A percentile compares a stretch with the other conserved stretches of the same genome.
Conservation (phyloP, 371 early-diverging fungal species). For the Capillidium heterosporum region DNA sequence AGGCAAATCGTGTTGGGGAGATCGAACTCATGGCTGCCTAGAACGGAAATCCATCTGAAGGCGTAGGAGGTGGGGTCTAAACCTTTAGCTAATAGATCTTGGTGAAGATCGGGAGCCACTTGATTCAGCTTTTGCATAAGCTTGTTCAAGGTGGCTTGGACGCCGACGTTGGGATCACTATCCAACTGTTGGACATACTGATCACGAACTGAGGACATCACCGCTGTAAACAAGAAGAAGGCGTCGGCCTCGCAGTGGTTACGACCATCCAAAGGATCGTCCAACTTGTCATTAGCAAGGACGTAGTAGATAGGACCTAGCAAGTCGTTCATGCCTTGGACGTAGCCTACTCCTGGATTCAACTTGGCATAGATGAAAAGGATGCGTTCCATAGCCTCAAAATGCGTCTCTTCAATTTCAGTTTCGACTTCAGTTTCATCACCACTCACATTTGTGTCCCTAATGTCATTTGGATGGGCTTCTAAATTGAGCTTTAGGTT, state of each 20-base stretch:
- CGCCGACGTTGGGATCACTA: conserved; percentile 35
- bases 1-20: conserved; percentile 64
- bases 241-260: conserved; percentile 75
- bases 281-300: conserved; percentile 38
- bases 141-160: conserved; percentile 35
- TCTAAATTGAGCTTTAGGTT: too few relatives aligned
- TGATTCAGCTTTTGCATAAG: conserved; percentile 32
- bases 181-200: conserved; percentile 56
- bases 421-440: neutral
- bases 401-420: conserved; percentile 37
- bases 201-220: conserved; percentile 58
- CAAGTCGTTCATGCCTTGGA: conserved; percentile 83
- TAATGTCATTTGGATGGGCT: too few relatives aligned
- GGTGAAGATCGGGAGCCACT: conserved; percentile 37
- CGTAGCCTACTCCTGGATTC: conserved; percentile 73
- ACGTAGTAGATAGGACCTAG: conserved; percentile 72
- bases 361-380: conserved; percentile 67
- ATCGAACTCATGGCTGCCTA: conserved; percentile 66
- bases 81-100: conserved; percentile 36
- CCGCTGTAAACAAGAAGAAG: conserved; percentile 54
- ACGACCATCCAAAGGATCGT: neutral
- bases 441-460: too few relatives aligned
- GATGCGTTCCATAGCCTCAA: conserved; percentile 68
- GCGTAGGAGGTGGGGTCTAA: conserved; percentile 62
- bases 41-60: conserved; percentile 70